phyloP scores from a whole-genome alignment of 1,284 basidiomycete species.

The Ganoderma boninense region DNA sequence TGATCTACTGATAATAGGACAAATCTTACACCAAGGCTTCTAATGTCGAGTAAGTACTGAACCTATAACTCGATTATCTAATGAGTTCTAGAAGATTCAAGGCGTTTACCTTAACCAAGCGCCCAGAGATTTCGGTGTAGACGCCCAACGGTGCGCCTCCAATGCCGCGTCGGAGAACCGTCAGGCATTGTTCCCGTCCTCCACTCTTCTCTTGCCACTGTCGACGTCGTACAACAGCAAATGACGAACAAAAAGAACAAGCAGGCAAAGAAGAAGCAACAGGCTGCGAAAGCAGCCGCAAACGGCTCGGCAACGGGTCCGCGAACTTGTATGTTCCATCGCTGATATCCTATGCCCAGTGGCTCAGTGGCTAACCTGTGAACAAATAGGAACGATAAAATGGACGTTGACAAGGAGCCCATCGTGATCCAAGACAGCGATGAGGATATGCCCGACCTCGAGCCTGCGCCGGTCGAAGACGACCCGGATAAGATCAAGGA shows the following conservation, averaged over 20 bases:
- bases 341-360: slow-evolving; percentile 18
- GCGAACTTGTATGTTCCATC: slow-evolving; percentile 20
- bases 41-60: too few relatives aligned
- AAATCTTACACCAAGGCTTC: too few relatives aligned
- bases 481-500: slow-evolving; percentile 75
- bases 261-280: slow-evolving; percentile 41
- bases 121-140: neutral
- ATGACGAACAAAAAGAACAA: slow-evolving; percentile 44
- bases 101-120: neutral
- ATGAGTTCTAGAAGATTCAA: neutral
- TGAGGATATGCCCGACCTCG: slow-evolving; percentile 11
- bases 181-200: neutral
- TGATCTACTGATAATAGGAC: too few relatives aligned
- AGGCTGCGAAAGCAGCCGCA: slow-evolving; percentile 27
- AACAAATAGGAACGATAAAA: too few relatives aligned
- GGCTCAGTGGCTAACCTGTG: too few relatives aligned
- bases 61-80: too few relatives aligned
- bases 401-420: slow-evolving; percentile 28
- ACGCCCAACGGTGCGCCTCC: slow-evolving; percentile 1
- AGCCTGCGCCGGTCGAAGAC: slow-evolving; percentile 22
- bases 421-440: slow-evolving; percentile 21
- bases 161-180: too few relatives aligned
- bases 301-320: slow-evolving; percentile 29
- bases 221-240: neutral
- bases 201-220: slow-evolving; percentile 9